Conservation (phyloP, 1,284 basidiomycete genomes). For the Bjerkandera adusta region DNA sequence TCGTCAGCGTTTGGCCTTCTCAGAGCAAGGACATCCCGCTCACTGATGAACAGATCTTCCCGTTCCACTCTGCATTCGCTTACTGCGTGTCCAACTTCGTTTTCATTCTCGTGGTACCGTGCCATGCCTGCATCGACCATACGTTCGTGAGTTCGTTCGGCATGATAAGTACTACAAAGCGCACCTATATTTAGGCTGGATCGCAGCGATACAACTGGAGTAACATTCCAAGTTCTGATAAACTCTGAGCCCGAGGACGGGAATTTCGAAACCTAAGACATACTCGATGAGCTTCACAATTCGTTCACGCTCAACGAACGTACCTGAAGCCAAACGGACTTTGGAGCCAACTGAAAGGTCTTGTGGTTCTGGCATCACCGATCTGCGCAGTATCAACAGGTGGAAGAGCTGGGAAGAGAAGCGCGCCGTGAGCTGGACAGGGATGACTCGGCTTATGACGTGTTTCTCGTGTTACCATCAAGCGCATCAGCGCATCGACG, state of each 20-base stretch:
- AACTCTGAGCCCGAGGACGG: conserved; percentile 7
- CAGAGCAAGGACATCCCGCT: background rate
- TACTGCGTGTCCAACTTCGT: conserved; percentile 6
- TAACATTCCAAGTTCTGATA: conserved; percentile 8
- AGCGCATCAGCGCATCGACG: no score
- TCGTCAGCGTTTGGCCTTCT: background rate
- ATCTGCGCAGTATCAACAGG: no score
- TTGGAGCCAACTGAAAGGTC: no score
- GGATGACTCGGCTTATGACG: no score
- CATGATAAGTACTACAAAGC: background rate
- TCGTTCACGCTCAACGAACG: no score
- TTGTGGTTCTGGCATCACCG: no score
- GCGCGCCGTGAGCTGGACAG: no score
- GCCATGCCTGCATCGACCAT: conserved; percentile 5
- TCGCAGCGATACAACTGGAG: conserved; percentile 5
- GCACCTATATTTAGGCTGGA: conserved; percentile 6
- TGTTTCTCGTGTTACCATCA: no score
- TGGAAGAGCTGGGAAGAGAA: no score
- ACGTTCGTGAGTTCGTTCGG: background rate
- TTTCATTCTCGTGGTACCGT: conserved; percentile 10
- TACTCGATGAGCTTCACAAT: no score
- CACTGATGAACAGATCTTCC: conserved; percentile 10
- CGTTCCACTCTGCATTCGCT: conserved; percentile 5
- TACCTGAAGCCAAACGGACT: no score
- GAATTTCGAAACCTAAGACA: no score